Evolutionary conservation across 257 asterid genomes (phyloP), one percentile per base, ranked within the genome.

Genomic region (Jacaranda mimosifolia): DNA sequence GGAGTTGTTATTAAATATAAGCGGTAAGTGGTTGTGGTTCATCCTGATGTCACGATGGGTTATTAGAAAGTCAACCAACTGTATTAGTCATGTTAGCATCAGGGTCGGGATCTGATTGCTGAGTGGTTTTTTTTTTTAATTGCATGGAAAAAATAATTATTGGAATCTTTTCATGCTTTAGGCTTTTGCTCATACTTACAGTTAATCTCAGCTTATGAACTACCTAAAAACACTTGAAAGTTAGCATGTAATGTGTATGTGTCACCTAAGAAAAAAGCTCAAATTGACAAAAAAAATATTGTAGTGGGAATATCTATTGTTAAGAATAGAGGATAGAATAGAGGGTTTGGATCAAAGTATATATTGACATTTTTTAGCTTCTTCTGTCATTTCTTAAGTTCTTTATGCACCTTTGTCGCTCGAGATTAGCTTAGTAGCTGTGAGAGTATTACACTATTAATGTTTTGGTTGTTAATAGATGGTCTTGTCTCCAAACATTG

Each of bases 1-100:
- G 99, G 99, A 80, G 93, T 96, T 79, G 98, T 92, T 1, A 89
- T 96, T 59, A 93, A 91, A 71, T 96, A 96, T 80, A 93, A 91
- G 85, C 85, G 97, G 99, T 89, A 76, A 81, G 85, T 76, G 48
- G 78, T 46, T 75, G 32, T 26, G 63, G 70, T 69, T 72, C 58
- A 60, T 63, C 32, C 42, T 40, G 49, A 58, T 15, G 63, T n/a
- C 17, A 57, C 18, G 7, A 58, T 36, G 62, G 55, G 55, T 35
- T 46, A 57, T 43, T 68, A 12, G 67, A 21, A 36, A 38, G 32
- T 36, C 45, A 9, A 59, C 64, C 65, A 32, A 26, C 70, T 71
- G 79, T 72, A 55, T 71, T 62, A 53, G 67, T 60, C 55, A 39
- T 48, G 46, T 59, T 53, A 36, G 46, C 51, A 48, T n/a, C 63